Conservation (phyloP, 2,329 filamentous ascomycete genomes). For the Trichoderma pleuroti region DNA sequence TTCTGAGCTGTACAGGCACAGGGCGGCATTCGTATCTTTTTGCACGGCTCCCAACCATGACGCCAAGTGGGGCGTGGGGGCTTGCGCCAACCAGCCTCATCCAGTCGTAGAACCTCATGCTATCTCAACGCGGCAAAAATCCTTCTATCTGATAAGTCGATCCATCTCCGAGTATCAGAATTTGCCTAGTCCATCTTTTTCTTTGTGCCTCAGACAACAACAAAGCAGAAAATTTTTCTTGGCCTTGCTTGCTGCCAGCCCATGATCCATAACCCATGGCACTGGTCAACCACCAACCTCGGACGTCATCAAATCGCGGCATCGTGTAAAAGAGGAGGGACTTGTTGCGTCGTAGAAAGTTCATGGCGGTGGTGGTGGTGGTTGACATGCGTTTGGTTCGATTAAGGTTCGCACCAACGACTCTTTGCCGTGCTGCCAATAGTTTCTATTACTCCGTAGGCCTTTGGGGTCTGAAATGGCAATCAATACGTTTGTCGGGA, state of each 20-base stretch:
- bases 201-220: slow-evolving; percentile 26
- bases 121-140: slow-evolving; percentile 17
- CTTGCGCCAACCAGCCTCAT: slow-evolving; percentile 19
- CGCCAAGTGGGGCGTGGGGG: slow-evolving; percentile 22
- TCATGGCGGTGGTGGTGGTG: too few species aligned
- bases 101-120: slow-evolving; percentile 18
- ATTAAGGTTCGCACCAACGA: too few species aligned
- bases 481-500: neutral
- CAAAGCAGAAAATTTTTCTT: slow-evolving; percentile 16
- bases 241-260: neutral
- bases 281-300: neutral
- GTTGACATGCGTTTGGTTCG: too few species aligned
- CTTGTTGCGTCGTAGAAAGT: too few species aligned
- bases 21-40: slow-evolving; percentile 13
- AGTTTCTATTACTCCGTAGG: too few species aligned
- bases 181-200: neutral
- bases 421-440: too few species aligned
- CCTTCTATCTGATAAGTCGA: slow-evolving; percentile 21
- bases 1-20: neutral
- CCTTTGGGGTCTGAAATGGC: neutral
- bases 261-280: neutral
- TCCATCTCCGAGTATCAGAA: slow-evolving; percentile 10
- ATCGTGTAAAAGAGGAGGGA: too few species aligned
- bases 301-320: too few species aligned
- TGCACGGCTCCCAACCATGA: neutral